Base-by-base conservation (phyloP, 2,329 filamentous ascomycete genomes). In the Paecilomyces variotii region DNA sequence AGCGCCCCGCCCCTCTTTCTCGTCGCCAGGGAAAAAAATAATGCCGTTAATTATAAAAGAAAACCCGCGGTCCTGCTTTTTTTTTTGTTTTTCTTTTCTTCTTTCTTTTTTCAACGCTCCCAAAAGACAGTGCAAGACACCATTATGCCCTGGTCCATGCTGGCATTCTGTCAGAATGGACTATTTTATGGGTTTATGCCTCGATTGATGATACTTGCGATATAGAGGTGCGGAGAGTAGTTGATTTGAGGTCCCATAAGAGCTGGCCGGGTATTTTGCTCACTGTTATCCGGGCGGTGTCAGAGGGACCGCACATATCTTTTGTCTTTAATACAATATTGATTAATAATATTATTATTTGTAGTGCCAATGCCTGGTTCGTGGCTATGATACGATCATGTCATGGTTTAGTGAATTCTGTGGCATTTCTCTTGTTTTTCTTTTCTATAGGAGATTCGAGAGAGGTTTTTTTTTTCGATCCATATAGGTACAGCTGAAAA, bases 41-140 rank as follows among this genome's bases (percentile, higher is more conserved):
- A 59, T 19, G 56, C 57, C 64, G 61, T 62, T 54, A 60, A 52
- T 64, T 45, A 19, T 19, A 45, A 45, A 45, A 45, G 7, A 6
- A 19, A 45, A 45, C 19, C 19, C 19, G 19, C 19, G 19, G 19
- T 19, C 19, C 19, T 19, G 19, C 59, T 49, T 28, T 32, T 55
- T 28, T 10, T 60, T 58, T 56, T 55, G 63, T 64, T 60, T 64
- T 66, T 60, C 69, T 64, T 65, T 69, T 64, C 52, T 66, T 73
- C 76, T 72, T 74, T 75, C 76, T 74, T 71, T 70, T 68, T 69
- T 70, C 79, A 84, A 88, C 87, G 87, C 88, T 83, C 82, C 87
- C 86, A 83, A 80, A 75, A 92, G 90, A 93, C 89, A 93, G 89
- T 92, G 85, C 89, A 88, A 84, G 82, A 82, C 87, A 87, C 85